Percentiles rank a stretch among this genome's conserved stretches.
phyloP scores from a whole-genome alignment of 2,329 filamentous ascomycete genomes.

The Verticillium isaacii region DNA sequence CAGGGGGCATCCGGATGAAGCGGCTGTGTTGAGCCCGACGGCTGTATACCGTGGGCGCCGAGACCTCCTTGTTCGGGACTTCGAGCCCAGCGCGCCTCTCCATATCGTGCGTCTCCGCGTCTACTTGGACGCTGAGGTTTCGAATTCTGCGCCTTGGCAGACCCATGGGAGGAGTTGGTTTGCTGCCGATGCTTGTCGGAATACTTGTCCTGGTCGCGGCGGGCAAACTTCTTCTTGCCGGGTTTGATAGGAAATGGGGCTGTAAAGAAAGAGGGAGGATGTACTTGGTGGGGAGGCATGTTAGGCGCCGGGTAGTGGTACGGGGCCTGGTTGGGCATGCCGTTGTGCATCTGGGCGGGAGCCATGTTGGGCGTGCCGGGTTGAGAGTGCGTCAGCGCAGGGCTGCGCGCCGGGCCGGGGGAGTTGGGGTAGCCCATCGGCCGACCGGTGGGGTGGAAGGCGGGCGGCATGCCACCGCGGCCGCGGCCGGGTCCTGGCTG shows the following conservation, averaged over 20 bases:
- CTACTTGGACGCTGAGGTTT: slow-evolving; percentile 38
- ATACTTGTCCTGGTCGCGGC: slow-evolving; percentile 43
- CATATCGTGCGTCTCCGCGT: slow-evolving; percentile 34
- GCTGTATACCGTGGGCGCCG: neutral
- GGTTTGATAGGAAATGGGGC: slow-evolving; percentile 28
- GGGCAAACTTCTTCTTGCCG: slow-evolving; percentile 38
- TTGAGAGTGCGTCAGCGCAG: slow-evolving; percentile 60
- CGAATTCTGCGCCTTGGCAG: slow-evolving; percentile 24
- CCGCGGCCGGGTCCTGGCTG: slow-evolving; percentile 41
- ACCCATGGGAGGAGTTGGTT: slow-evolving; percentile 30
- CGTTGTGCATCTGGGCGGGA: slow-evolving; percentile 44
- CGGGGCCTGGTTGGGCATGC: slow-evolving; percentile 57
- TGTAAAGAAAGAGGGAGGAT: slow-evolving; percentile 34
- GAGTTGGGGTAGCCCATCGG: slow-evolving; percentile 52
- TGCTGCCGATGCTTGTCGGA: slow-evolving; percentile 30
- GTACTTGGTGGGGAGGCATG: slow-evolving; percentile 58
- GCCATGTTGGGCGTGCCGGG: slow-evolving; percentile 67
- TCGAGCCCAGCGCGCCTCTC: slow-evolving; percentile 5
- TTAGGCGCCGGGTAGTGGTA: slow-evolving; percentile 54
- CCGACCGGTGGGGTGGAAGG: slow-evolving; percentile 32
- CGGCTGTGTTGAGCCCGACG: neutral
- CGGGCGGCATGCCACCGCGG: slow-evolving; percentile 42
- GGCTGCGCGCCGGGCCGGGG: slow-evolving; percentile 61
- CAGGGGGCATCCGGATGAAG: slow-evolving; percentile 15
- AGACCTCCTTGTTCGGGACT: slow-evolving; percentile 3